Percentiles rank a stretch among this genome's conserved stretches.
Conservation (phyloP, 345 rosid genomes). For the Gynandropsis gynandra region DNA sequence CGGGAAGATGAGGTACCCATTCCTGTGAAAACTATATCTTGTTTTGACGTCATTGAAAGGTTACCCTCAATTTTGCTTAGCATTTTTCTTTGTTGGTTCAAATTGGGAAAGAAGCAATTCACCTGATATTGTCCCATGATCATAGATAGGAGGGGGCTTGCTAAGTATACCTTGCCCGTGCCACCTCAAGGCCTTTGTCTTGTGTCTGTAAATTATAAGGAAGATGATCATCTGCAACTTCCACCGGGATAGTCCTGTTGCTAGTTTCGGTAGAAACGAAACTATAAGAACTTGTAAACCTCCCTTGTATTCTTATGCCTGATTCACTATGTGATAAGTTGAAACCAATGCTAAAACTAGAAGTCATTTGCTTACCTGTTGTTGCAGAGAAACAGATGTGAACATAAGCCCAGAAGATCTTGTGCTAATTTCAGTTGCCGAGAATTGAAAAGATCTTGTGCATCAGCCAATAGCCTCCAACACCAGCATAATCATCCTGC, state of each 20-base stretch:
- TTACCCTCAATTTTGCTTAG: conserved; percentile 28
- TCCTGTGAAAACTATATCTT: conserved; percentile 66
- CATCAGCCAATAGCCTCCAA: too few species aligned
- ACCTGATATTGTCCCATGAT: conserved; percentile 62
- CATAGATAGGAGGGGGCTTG: conserved; percentile 71
- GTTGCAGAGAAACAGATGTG: too few species aligned
- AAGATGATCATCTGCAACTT: conserved; percentile 55
- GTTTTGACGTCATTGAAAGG: conserved; percentile 59
- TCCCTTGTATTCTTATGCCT: too few species aligned
- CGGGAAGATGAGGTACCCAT: conserved; percentile 53
- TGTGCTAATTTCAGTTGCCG: too few species aligned
- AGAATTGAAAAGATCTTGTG: too few species aligned
- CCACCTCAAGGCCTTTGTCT: conserved; percentile 92
- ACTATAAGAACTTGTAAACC: conserved; percentile 65
- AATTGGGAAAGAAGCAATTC: conserved; percentile 76
- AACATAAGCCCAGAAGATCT: too few species aligned
- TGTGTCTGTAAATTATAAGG: conserved; percentile 49
- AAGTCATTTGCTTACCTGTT: too few species aligned
- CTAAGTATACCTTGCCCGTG: conserved; percentile 50
- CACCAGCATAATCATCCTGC: too few species aligned
- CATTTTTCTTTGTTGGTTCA: conserved; percentile 27
- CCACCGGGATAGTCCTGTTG: conserved; percentile 47
- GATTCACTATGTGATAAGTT: too few species aligned
- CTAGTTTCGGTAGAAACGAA: too few species aligned
- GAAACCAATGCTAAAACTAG: too few species aligned